phyloP scores from a whole-genome alignment of 768 basidiomycete genomes.

The Trametes cubensis region DNA sequence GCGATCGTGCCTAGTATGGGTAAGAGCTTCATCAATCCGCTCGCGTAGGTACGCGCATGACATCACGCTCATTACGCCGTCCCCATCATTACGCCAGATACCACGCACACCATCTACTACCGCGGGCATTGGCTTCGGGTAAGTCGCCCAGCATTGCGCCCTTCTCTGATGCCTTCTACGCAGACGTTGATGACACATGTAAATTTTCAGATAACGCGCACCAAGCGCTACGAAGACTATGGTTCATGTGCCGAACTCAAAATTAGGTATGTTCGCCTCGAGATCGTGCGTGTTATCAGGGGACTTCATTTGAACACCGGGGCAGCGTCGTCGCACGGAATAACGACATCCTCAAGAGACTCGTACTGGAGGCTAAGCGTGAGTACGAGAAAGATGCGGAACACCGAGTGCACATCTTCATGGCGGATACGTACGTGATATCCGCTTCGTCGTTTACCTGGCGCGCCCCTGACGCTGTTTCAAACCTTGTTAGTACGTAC shows the following conservation, averaged over 20 bases:
- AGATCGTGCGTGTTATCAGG: slow-evolving; percentile 21
- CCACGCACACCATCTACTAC: slow-evolving; percentile 89
- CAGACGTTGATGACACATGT: slow-evolving; percentile 21
- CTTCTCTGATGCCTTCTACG: slow-evolving; percentile 13
- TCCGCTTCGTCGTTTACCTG: neutral
- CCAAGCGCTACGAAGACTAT: slow-evolving; percentile 76
- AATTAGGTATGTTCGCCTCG: slow-evolving; percentile 59
- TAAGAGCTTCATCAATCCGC: slow-evolving; percentile 37
- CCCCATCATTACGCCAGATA: slow-evolving; percentile 50
- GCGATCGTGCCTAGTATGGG: slow-evolving; percentile 86
- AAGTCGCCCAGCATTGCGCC: slow-evolving; percentile 31
- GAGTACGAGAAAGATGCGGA: slow-evolving; percentile 92
- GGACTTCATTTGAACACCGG: slow-evolving; percentile 17
- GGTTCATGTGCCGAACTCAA: slow-evolving; percentile 74
- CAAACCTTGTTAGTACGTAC: slow-evolving; percentile 51
- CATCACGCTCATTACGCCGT: slow-evolving; percentile 20
- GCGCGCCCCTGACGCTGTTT: slow-evolving; percentile 24
- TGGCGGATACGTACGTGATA: slow-evolving; percentile 79
- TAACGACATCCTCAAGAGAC: slow-evolving; percentile 84
- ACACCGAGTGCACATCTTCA: slow-evolving; percentile 86
- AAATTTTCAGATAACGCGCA: slow-evolving; percentile 67
- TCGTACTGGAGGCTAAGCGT: slow-evolving; percentile 84
- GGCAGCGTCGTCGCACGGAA: slow-evolving; percentile 82
- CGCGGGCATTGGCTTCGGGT: slow-evolving; percentile 87
- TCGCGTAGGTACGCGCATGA: slow-evolving; percentile 15